Evolutionary conservation across 2,329 filamentous ascomycete genomes (phyloP), one percentile per base, ranked within the genome.

Genomic region (Aureobasidium sp.): DNA sequence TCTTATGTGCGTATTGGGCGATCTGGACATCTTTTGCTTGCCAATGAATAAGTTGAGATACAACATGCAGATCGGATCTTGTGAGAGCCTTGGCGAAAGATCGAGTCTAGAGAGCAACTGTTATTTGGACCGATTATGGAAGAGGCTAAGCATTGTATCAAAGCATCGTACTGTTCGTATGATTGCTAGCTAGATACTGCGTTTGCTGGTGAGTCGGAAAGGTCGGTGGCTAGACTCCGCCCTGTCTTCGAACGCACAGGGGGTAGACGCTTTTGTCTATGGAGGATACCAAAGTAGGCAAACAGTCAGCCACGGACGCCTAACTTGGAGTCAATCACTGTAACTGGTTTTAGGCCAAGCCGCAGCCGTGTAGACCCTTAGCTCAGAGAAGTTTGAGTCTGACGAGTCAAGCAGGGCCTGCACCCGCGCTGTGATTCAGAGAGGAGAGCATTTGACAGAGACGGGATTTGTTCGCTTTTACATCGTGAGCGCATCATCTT

Each of bases 251-350:
- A 48, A 2, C 30, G 25, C 16, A 11, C 14, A 19, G n/a, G 10
- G 16, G 11, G 32, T 35, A n/a, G 10, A 45, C 44, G 44, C 32
- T 48, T 48, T 25, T 22, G 44, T 48, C 44, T 37, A 22, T 49
- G 45, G 24, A 34, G 45, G 16, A 22, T 29, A 14, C 34, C 44
- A 16, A 37, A 49, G n/a, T 30, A 38, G 34, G 45, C 10, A 39
- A 49, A 49, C 16, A 49, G 45, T 49, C 32, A 49, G 45, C 45
- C 45, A 39, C 30, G 22, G 16, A 17, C 10, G 44, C 44, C 44
- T 35, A 27, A 27, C 34, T 39, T 21, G 45, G 34, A 38, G 34
- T 30, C 30, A 37, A 48, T 39, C 25, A 29, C 34, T 49, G 16
- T 38, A 49, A 29, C n/a, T 39, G 30, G 21, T 12, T 38, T 29